These are phyloP conservation scores for Trichopus zeylanicus DNA, from an alignment of 116 monocot genomes.

Conservation along the genomic window DNA sequence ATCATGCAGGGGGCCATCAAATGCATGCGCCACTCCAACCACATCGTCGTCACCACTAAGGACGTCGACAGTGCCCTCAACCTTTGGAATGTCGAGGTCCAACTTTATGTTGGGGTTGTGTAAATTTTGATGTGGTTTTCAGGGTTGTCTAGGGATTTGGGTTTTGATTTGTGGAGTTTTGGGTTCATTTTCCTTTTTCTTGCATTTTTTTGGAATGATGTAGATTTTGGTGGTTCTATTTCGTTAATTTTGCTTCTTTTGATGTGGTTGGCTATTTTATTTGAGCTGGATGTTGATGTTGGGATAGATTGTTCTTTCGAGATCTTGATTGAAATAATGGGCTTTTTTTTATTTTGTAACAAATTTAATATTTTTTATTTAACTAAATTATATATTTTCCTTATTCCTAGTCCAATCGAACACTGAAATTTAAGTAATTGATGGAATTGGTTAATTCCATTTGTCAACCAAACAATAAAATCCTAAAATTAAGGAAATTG, in stretches of 20 bases:
- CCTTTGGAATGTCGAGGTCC: slow-evolving; percentile 87
- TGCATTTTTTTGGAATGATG: no score
- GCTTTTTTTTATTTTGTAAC: no score
- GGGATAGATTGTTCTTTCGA: no score
- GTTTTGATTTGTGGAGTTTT: neutral
- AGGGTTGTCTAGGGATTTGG: neutral
- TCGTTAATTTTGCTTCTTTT: neutral
- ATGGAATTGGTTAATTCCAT: no score
- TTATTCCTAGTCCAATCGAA: no score
- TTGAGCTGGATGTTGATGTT: neutral
- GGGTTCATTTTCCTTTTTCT: neutral
- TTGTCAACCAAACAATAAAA: no score
- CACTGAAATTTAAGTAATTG: no score
- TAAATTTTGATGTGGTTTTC: neutral
- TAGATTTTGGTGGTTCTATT: no score
- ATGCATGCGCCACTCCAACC: slow-evolving; percentile 94
- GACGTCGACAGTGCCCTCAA: slow-evolving; percentile 93
- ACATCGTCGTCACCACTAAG: slow-evolving; percentile 71
- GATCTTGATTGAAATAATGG: no score
- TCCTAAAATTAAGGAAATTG: no score
- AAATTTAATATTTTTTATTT: no score
- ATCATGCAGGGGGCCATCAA: slow-evolving; percentile 99
- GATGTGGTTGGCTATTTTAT: neutral
- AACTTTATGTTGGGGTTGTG: neutral
- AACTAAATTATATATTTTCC: no score